Percentiles rank a stretch among this genome's conserved stretches.
Conservation (phyloP, 2,329 filamentous ascomycete genomes). For the Chrysosporium queenslandicum region DNA sequence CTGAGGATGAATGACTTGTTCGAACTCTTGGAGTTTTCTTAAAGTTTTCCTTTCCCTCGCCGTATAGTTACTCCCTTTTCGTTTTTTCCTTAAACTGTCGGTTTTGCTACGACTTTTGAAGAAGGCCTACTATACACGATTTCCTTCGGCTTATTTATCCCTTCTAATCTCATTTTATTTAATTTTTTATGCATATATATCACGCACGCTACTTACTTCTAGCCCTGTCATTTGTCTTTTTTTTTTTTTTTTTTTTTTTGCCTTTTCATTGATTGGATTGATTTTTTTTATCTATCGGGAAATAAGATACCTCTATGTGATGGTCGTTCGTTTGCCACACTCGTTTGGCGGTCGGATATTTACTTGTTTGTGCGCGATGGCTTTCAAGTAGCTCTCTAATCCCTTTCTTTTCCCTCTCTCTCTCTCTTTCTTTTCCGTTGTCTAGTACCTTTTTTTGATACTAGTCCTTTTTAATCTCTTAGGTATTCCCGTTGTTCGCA, state of each 20-base stretch:
- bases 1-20: neutral
- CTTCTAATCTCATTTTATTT: neutral
- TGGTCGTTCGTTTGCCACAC: neutral
- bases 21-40: neutral
- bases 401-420: neutral
- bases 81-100: too few relatives aligned
- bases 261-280: too few relatives aligned
- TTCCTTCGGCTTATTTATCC: neutral
- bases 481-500: too few relatives aligned
- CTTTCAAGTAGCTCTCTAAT: neutral
- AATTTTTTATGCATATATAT: constrained; percentile 1
- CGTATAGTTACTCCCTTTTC: too few relatives aligned
- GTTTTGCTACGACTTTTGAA: too few relatives aligned
- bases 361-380: neutral
- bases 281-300: neutral
- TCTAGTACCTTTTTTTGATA: too few relatives aligned
- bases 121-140: neutral
- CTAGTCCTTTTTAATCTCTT: too few relatives aligned
- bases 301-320: neutral
- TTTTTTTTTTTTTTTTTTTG: neutral
- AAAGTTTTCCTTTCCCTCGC: neutral
- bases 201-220: neutral
- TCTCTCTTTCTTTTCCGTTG: too few relatives aligned
- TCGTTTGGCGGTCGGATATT: neutral
- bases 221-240: neutral